Evolutionary conservation across 305 asterid species (phyloP), one percentile per base, ranked within the genome.

Genomic region (Rubia tinctorum): DNA sequence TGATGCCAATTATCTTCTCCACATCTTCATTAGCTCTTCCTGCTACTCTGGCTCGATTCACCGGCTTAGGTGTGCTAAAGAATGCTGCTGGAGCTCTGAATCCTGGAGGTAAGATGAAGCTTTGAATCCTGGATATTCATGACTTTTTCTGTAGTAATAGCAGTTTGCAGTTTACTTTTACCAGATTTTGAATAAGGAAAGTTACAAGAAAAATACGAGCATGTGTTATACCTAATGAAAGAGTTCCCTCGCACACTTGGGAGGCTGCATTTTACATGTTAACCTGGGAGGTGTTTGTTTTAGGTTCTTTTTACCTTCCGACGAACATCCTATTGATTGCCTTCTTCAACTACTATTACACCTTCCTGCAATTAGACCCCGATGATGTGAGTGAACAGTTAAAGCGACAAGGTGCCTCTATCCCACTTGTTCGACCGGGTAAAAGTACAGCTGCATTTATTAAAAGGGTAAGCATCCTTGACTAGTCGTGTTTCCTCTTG

Each of bases 391-490:
- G 97, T 34, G 97, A 91, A 73, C 99, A 90, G 87, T 84, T 94
- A 84, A 94, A 94, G 86, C 86, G 97, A 82, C 99, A 94, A 88
- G 99, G 99, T 43, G 99, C 99, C 78, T 91, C 99, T 45, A 90
- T 91, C 76, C 98, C 97, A 43, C 95, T 91, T 66, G 89, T 91
- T 71, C 89, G 98, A 14, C 97, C 98, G 56, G 99, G 97, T 71
- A 94, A 91, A 88, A 91, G 96, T 73, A 94, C 99, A 47, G 97
- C 97, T 11, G 81, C 84, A 55, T 90, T 83, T 71, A 94, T 94
- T 84, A 88, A 85, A 79, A 94, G 84, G 88, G 99, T 91, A 84
- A 81, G 49, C 20, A 18, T 18, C 4, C 59, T 18, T 39, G 25
- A 37, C 62, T 55, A 53, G 53, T 45, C 53, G 15, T 45, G 53